Percentiles rank a stretch among this genome's conserved stretches.
These are phyloP conservation scores for Actinomucor elegans DNA, from an alignment of 371 early-diverging fungal species.

Conservation along the genomic window DNA sequence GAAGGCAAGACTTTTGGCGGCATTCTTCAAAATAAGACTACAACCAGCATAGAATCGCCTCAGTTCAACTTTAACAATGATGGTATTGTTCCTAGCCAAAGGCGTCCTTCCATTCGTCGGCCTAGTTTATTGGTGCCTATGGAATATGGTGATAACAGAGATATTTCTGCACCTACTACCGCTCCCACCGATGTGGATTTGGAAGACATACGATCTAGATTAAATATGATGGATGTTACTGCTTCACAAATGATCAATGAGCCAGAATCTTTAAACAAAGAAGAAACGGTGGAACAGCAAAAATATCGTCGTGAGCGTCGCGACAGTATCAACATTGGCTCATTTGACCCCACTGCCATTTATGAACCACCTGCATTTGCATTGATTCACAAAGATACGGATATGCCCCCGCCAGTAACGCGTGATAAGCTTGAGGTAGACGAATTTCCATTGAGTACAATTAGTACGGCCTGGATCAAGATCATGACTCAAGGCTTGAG, in stretches of 20 bases:
- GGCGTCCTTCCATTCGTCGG: constrained; percentile 11
- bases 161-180: background rate
- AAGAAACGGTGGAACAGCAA: background rate
- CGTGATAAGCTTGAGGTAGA: constrained; percentile 56
- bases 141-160: background rate
- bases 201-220: background rate
- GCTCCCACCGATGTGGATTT: background rate
- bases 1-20: constrained; percentile 30
- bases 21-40: background rate
- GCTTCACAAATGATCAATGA: too few species aligned
- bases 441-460: constrained; percentile 55
- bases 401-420: constrained; percentile 61
- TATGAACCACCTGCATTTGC: constrained; percentile 59
- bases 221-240: background rate
- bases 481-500: constrained; percentile 67
- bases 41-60: background rate
- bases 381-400: constrained; percentile 39
- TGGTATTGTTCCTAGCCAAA: constrained; percentile 23
- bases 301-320: constrained; percentile 4
- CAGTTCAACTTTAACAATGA: background rate
- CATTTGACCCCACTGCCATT: constrained; percentile 53
- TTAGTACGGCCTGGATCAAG: constrained; percentile 67
- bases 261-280: too few species aligned
- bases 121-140: constrained; percentile 17
- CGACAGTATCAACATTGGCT: constrained; percentile 24